Base-by-base conservation (phyloP, 768 basidiomycete genomes). In the Hericium alpestre region DNA sequence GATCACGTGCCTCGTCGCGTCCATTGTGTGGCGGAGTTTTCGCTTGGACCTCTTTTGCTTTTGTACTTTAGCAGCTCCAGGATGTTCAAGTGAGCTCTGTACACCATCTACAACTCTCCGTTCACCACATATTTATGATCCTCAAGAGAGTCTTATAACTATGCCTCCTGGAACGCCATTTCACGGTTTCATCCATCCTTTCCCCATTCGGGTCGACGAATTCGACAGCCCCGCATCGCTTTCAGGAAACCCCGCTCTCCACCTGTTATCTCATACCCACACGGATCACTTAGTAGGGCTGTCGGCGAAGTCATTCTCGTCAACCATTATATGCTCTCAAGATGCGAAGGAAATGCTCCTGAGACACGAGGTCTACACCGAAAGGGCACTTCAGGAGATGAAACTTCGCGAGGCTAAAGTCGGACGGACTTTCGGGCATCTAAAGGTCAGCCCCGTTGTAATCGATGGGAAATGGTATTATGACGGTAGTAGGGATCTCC, bases 201-300 rank as follows among this genome's bases (percentile, higher is more conserved):
- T 93, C 66, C 62, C 67, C 39, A 93, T 97, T 51, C 84, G 91
- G 1, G 84, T 97, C 27, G 94, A 98, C 66, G 80, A 84, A 59
- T 98, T 98, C 69, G 74, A 80, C 3, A 64, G 70, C 47, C 65
- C 70, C 9, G 53, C 68, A 32, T 63, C 69, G 38, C 68, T 70
- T 18, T 63, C 74, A 58, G 64, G 70, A 46, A 56, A 72, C 9
- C 74, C 77, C 4, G 66, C 73, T 9, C 69, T 93, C 11, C 81
- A 90, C 67, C 79, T 96, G n/a, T 79, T 96, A 55, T 83, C 87
- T 0, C 93, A 96, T 66, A 89, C 92, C 0, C 94, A 95, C 70
- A 79, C 92, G 0, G 93, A 95, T 70, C 93, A 96, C 65, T 77
- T 92, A 54, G 71, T 70, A 46, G 93, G 94, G 4, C 76, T 96